Conservation (phyloP, 1,284 basidiomycete species). For the Hemileia vastatrix region DNA sequence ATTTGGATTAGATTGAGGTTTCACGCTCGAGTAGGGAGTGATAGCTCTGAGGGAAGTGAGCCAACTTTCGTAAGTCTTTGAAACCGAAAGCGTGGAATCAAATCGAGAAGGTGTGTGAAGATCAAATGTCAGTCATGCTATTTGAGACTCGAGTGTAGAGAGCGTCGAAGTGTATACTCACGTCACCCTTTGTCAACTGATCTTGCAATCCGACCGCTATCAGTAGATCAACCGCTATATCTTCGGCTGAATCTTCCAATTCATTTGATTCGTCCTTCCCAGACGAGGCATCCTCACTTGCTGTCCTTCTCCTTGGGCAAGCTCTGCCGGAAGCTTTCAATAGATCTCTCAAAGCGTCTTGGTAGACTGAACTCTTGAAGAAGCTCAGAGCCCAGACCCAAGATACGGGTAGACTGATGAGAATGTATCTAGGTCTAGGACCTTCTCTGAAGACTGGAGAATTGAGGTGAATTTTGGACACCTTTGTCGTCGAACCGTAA, state of each 20-base stretch:
- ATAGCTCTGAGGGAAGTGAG: too few relatives aligned
- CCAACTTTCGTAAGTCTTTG: too few relatives aligned
- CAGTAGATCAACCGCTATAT: neutral
- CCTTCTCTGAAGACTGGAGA: too few relatives aligned
- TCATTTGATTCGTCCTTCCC: neutral
- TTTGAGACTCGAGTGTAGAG: neutral
- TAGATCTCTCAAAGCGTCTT: neutral
- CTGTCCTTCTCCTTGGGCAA: neutral
- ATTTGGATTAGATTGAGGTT: too few relatives aligned
- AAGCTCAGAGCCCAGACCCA: neutral
- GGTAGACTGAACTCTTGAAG: neutral
- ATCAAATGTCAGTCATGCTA: neutral
- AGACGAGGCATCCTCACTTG: neutral
- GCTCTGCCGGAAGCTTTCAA: neutral
- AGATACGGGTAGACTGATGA: neutral
- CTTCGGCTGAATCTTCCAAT: neutral
- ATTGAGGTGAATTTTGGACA: too few relatives aligned
- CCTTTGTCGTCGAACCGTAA: too few relatives aligned
- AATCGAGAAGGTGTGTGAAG: neutral
- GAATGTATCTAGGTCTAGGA: too few relatives aligned
- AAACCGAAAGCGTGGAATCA: too few relatives aligned
- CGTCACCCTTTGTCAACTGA: neutral
- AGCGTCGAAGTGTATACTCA: neutral
- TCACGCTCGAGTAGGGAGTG: too few relatives aligned
- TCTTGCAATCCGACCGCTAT: neutral